Evolutionary conservation across 1,139 yeast species (phyloP).

Genomic region (Candida sp.): DNA sequence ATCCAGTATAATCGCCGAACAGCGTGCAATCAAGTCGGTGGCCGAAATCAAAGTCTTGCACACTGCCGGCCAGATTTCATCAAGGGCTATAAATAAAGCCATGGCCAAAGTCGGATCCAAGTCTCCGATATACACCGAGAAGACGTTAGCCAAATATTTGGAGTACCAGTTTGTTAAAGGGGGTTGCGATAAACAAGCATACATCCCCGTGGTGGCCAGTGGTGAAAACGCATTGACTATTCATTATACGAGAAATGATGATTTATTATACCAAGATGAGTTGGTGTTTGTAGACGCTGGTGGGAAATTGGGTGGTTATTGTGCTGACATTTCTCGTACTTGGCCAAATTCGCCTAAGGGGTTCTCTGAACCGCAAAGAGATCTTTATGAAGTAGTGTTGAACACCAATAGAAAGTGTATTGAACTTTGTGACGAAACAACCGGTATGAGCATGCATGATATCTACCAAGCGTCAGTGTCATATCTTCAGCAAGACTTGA

Average conservation of each 20-base stretch:
- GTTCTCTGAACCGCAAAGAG: slow-evolving; percentile 76
- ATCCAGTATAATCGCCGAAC: slow-evolving; percentile 46
- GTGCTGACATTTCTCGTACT: slow-evolving; percentile 93
- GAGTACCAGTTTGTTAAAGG: slow-evolving; percentile 81
- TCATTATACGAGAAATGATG: slow-evolving; percentile 90
- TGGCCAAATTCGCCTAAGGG: slow-evolving; percentile 82
- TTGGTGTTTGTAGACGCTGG: slow-evolving; percentile 95
- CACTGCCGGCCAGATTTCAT: slow-evolving; percentile 76
- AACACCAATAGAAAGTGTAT: slow-evolving; percentile 81
- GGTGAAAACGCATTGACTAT: slow-evolving; percentile 85
- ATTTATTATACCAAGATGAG: slow-evolving; percentile 68
- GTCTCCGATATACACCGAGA: slow-evolving; percentile 59
- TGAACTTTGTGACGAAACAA: slow-evolving; percentile 52
- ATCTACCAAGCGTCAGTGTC: slow-evolving; percentile 69
- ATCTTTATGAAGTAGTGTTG: slow-evolving; percentile 83
- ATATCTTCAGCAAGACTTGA: slow-evolving; percentile 58
- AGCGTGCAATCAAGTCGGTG: slow-evolving; percentile 70
- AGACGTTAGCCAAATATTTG: slow-evolving; percentile 74
- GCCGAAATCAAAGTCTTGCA: slow-evolving; percentile 79
- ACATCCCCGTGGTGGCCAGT: slow-evolving; percentile 95
- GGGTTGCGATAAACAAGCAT: slow-evolving; percentile 89
- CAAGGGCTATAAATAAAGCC: slow-evolving; percentile 81
- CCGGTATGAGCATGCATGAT: slow-evolving; percentile 62
- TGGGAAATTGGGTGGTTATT: slow-evolving; percentile 90
- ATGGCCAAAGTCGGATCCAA: slow-evolving; percentile 53